Conservation (phyloP, 2,329 filamentous ascomycete species). For the Emmonsiellopsis sp. region DNA sequence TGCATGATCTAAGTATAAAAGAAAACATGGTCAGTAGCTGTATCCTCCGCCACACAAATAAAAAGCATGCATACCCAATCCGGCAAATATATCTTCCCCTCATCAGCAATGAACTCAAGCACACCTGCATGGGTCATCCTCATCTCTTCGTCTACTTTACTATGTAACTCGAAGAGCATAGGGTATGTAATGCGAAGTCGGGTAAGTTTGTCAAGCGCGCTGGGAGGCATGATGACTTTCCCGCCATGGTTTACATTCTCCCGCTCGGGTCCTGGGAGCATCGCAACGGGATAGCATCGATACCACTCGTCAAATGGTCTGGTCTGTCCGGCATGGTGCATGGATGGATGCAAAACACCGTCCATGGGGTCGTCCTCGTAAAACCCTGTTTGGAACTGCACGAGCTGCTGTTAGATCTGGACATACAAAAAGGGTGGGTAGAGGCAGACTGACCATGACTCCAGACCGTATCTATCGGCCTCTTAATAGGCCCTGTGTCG, state of each 20-base stretch:
- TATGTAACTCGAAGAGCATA: conserved; percentile 91
- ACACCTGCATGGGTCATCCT: conserved; percentile 90
- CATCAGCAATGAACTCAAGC: conserved; percentile 93
- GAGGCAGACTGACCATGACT: neutral
- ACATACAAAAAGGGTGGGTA: too few species aligned
- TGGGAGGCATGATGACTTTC: conserved; percentile 96
- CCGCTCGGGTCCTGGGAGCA: conserved; percentile 84
- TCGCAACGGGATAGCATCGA: conserved; percentile 88
- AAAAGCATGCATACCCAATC: conserved; percentile 61
- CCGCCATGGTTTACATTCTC: conserved; percentile 90
- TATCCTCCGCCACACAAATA: neutral
- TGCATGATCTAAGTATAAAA: conserved; percentile 69
- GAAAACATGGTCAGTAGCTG: neutral
- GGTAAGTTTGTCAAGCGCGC: conserved; percentile 92
- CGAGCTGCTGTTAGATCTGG: neutral
- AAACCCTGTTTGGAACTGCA: conserved; percentile 39
- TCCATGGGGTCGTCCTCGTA: conserved; percentile 46
- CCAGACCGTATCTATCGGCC: too few species aligned
- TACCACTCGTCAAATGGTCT: conserved; percentile 98
- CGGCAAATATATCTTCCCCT: conserved; percentile 90
- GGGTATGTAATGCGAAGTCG: conserved; percentile 94
- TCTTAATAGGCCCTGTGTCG: too few species aligned
- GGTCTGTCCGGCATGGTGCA: conserved; percentile 36
- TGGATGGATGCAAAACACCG: conserved; percentile 43
- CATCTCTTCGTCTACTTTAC: conserved; percentile 68